Evolutionary conservation across 345 rosid genomes (phyloP).

Genomic region (Arabidopsis thaliana): DNA sequence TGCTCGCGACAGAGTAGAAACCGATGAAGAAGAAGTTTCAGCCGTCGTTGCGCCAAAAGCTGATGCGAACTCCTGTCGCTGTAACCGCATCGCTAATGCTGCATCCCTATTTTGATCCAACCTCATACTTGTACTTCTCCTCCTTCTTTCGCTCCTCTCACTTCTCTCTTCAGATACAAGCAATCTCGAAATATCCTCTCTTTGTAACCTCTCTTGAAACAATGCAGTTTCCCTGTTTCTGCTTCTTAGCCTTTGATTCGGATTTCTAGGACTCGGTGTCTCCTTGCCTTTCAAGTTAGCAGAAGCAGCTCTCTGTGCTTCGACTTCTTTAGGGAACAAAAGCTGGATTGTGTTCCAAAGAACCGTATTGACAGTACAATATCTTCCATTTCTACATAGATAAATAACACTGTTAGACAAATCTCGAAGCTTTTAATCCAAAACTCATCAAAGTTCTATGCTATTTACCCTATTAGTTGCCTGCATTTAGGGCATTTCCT

Average conservation of each 20-base stretch:
- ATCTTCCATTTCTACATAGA: slow-evolving; percentile 73
- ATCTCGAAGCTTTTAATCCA: background rate
- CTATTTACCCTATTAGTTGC: slow-evolving; percentile 71
- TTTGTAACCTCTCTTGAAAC: slow-evolving; percentile 66
- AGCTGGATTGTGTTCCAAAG: slow-evolving; percentile 99
- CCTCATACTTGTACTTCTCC: slow-evolving; percentile 42
- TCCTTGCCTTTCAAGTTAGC: slow-evolving; percentile 28
- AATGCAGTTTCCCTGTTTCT: slow-evolving; percentile 37
- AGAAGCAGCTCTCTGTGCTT: slow-evolving; percentile 66
- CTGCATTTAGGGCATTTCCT: slow-evolving; percentile 93
- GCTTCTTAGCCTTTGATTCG: slow-evolving; percentile 30
- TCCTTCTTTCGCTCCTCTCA: slow-evolving; percentile 51
- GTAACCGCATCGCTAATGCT: slow-evolving; percentile 81
- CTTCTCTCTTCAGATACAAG: slow-evolving; percentile 48
- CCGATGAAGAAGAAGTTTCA: slow-evolving; percentile 39
- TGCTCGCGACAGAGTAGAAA: slow-evolving; percentile 52
- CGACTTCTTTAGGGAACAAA: slow-evolving; percentile 84
- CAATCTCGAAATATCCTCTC: slow-evolving; percentile 67
- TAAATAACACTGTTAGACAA: background rate
- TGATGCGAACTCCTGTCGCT: slow-evolving; percentile 79
- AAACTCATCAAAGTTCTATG: background rate
- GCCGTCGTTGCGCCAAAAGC: slow-evolving; percentile 53
- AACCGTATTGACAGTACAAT: slow-evolving; percentile 88
- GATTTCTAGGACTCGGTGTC: slow-evolving; percentile 30
- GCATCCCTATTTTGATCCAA: slow-evolving; percentile 75